phyloP scores from a whole-genome alignment of 148 eudicot species.

The Amaranthus hypochondriacus region DNA sequence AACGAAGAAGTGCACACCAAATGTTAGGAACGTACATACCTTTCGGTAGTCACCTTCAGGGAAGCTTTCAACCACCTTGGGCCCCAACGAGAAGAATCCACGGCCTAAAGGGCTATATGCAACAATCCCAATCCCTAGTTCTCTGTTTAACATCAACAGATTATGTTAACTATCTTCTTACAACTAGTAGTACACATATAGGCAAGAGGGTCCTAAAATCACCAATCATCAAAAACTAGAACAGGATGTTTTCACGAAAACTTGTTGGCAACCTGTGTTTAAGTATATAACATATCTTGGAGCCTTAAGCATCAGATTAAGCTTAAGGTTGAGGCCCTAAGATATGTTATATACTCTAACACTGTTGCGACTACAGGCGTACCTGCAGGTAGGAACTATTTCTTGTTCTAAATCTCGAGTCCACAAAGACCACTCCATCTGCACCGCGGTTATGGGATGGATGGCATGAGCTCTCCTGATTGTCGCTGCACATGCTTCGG shows the following conservation, averaged over 20 bases:
- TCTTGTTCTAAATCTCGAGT: conserved; percentile 17
- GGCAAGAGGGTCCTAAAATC: background rate
- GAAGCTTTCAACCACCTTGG: conserved; percentile 15
- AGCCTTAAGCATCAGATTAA: too few species aligned
- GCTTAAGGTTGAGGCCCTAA: too few species aligned
- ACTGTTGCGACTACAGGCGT: too few species aligned
- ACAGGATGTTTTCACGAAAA: background rate
- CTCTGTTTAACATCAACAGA: conserved; percentile 15
- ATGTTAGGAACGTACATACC: background rate
- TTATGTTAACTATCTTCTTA: background rate
- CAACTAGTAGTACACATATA: background rate
- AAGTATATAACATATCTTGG: too few species aligned
- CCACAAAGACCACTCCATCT: conserved; percentile 18
- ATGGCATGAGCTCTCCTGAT: conserved; percentile 26
- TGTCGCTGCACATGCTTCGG: conserved; percentile 29
- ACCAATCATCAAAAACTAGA: background rate
- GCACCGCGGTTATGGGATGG: conserved; percentile 13
- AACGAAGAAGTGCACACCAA: background rate
- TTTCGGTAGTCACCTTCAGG: conserved; percentile 12
- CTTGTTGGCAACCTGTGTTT: too few species aligned
- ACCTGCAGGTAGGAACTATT: conserved; percentile 28
- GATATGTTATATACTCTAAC: too few species aligned
- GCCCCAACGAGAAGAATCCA: conserved; percentile 25
- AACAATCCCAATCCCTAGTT: conserved; percentile 32
- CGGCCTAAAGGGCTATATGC: conserved; percentile 28